Evolutionary conservation across 2,329 filamentous ascomycete genomes (phyloP), one percentile per base, ranked within the genome.

Genomic region (Botrytis fragariae): DNA sequence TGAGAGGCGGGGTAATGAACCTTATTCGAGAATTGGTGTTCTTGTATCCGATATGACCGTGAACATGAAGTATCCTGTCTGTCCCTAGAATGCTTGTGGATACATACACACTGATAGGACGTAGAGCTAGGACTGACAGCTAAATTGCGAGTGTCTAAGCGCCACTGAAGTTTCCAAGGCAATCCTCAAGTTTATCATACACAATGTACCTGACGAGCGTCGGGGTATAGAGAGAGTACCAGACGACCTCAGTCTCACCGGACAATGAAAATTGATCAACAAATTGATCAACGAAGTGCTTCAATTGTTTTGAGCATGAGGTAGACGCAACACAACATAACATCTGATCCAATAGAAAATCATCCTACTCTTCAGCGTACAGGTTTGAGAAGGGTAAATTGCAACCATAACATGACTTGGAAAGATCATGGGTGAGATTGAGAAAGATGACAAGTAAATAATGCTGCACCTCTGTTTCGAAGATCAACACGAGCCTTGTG

Each of bases 401-500:
- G 16, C 35, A 37, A 68, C n/a, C 18, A 72, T 59, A 48, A 60
- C 14, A n/a, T n/a, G 37, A 35, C 45, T 20, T 51, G 32, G 9
- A 68, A 22, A 72, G 61, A 37, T 35, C 45, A 67, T 48, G 39
- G 51, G 61, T n/a, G 60, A 59, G 20, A 59, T 45, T 35, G 37
- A 32, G 39, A 65, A 54, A 25, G n/a, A 20, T 65, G n/a, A 37
- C 12, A 29, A 32, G 67, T 20, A n/a, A 32, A 37, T 32, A 60
- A 25, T 61, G 16, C 35, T 68, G 69, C 44, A 44, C 35, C 35
- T 54, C 45, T 18, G 60, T 67, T 67, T 72, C 61, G 48, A 68
- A 72, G 62, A 68, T 37, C 37, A 25, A 60, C 70, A 72, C 70
- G 62, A 72, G 62, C 51, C 70, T 68, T 67, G 70, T 68, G 51